Conservation (phyloP, 2,329 filamentous ascomycete genomes). For the Orbilia oligospora region DNA sequence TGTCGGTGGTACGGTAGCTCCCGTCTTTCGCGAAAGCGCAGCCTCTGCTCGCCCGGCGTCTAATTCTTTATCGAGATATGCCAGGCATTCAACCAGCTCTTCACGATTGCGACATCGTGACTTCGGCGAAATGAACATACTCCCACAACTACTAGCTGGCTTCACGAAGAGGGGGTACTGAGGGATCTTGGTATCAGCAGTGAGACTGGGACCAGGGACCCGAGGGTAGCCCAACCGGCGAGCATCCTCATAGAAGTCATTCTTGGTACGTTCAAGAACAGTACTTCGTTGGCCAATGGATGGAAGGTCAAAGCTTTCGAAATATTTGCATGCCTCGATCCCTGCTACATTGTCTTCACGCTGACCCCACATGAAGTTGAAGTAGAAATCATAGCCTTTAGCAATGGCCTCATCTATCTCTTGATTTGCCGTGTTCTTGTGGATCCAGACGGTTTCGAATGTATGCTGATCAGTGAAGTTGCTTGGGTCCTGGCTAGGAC, state of each 20-base stretch:
- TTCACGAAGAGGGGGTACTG: slow-evolving; percentile 28
- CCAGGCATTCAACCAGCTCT: slow-evolving; percentile 8
- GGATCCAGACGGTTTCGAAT: slow-evolving; percentile 26
- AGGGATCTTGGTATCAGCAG: not conserved
- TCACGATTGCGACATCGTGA: slow-evolving; percentile 12
- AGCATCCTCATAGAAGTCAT: slow-evolving; percentile 26
- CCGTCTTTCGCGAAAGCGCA: not conserved
- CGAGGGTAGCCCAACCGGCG: slow-evolving; percentile 24
- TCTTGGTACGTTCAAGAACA: slow-evolving; percentile 24
- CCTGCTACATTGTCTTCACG: slow-evolving; percentile 31
- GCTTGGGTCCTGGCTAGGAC: slow-evolving; percentile 17
- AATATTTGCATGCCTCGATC: slow-evolving; percentile 31
- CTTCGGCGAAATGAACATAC: slow-evolving; percentile 3
- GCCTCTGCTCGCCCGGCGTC: slow-evolving; percentile 8
- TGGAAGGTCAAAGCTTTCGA: slow-evolving; percentile 29
- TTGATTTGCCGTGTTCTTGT: slow-evolving; percentile 26
- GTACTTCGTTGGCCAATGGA: slow-evolving; percentile 20
- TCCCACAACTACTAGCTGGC: slow-evolving; percentile 12
- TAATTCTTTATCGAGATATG: not conserved
- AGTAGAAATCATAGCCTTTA: slow-evolving; percentile 28
- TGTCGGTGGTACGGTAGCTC: not conserved
- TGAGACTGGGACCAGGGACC: slow-evolving; percentile 14
- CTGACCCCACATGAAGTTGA: slow-evolving; percentile 40
- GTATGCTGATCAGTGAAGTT: slow-evolving; percentile 33
- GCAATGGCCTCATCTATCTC: slow-evolving; percentile 31